A percentile compares a stretch with the other conserved stretches of the same genome.
Conservation (phyloP, 169 alveolate genomes). For the Cryptosporidium bovis region DNA sequence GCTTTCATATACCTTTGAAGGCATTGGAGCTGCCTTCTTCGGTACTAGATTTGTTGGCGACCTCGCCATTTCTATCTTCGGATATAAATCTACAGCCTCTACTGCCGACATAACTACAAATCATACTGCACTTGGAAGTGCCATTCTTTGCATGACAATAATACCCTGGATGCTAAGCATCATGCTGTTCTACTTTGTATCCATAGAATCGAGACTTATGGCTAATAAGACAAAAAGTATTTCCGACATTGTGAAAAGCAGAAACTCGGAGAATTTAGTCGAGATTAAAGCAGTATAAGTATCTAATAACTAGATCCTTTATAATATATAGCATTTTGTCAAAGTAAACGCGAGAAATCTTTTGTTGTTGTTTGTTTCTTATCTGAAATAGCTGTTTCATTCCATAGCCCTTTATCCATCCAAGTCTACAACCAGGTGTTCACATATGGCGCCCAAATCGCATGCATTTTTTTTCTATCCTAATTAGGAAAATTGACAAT, state of each 20-base stretch:
- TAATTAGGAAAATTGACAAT: not conserved
- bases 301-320: too few relatives aligned
- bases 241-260: not conserved
- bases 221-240: not conserved
- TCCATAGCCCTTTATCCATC: not conserved
- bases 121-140: slow-evolving; percentile 48
- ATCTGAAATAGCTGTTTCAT: too few relatives aligned
- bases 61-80: slow-evolving; percentile 48
- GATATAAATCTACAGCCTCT: not conserved
- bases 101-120: not conserved
- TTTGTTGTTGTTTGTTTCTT: too few relatives aligned
- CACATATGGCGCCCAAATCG: slow-evolving; percentile 44
- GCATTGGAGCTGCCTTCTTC: slow-evolving; percentile 59
- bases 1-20: slow-evolving; percentile 53
- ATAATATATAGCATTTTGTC: too few relatives aligned
- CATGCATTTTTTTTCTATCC: slow-evolving; percentile 16
- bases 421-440: slow-evolving; percentile 18
- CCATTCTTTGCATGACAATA: slow-evolving; percentile 68
- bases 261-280: not conserved
- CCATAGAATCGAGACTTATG: not conserved
- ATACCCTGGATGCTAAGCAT: slow-evolving; percentile 51
- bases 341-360: too few relatives aligned
- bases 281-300: too few relatives aligned
- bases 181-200: slow-evolving; percentile 31
- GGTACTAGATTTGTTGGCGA: slow-evolving; percentile 68